These are phyloP conservation scores for Debaryomycetaceae sp. DNA, from an alignment of 1,139 yeast genomes.

Conservation along the genomic window DNA sequence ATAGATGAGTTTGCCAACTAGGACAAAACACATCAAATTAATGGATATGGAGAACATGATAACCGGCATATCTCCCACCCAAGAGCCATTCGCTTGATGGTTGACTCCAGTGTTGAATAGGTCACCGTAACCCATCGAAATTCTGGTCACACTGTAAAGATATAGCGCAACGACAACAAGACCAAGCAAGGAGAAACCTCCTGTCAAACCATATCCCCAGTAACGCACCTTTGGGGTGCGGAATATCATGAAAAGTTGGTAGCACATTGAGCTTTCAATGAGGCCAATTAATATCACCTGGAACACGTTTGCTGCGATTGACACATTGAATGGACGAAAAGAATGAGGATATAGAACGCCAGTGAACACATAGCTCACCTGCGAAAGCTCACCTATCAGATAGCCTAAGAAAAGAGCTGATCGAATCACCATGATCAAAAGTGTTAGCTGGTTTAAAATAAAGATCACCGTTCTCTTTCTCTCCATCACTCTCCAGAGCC, in stretches of 20 bases:
- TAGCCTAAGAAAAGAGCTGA: constrained; percentile 56
- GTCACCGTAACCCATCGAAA: constrained; percentile 12
- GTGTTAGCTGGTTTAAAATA: constrained; percentile 58
- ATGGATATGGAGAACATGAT: constrained; percentile 70
- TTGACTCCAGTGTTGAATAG: constrained; percentile 6
- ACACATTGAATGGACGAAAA: constrained; percentile 26
- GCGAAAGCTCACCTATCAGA: constrained; percentile 49
- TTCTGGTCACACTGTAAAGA: constrained; percentile 30
- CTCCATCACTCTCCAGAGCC: constrained; percentile 36
- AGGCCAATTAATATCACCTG: constrained; percentile 56
- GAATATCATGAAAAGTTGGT: constrained; percentile 71
- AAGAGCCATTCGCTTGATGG: constrained; percentile 10
- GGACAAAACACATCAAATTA: constrained; percentile 54
- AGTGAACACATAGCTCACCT: constrained; percentile 51
- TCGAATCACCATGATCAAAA: constrained; percentile 53
- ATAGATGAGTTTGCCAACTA: constrained; percentile 56
- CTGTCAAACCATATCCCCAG: constrained; percentile 38
- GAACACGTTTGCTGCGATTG: constrained; percentile 58
- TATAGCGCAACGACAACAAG: constrained; percentile 52
- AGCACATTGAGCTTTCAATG: constrained; percentile 62
- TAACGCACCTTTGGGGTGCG: constrained; percentile 44
- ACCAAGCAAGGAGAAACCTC: constrained; percentile 41
- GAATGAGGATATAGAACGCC: constrained; percentile 27
- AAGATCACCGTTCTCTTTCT: constrained; percentile 65
- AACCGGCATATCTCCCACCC: constrained; percentile 48